A percentile compares a stretch with the other conserved stretches of the same genome.
phyloP scores from a whole-genome alignment of 495 filamentous ascomycete genomes.

The Podospora anserina region DNA sequence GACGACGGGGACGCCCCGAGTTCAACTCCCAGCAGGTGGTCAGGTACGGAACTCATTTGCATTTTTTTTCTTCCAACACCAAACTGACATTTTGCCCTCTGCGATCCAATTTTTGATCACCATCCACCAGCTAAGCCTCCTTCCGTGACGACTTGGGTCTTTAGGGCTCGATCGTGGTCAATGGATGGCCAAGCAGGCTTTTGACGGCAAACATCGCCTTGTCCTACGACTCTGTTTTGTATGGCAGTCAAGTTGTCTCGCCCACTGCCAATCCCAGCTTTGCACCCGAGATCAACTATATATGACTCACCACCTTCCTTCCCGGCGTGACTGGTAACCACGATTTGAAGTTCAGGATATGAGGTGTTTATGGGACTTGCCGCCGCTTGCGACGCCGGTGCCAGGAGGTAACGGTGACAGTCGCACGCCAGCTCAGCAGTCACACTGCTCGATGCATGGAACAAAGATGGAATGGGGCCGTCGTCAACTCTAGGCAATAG shows the following conservation, averaged over 20 bases:
- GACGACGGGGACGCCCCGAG: not conserved
- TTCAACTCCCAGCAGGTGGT: not conserved
- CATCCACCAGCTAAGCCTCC: not conserved
- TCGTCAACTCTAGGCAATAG: not conserved
- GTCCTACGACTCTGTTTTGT: not conserved
- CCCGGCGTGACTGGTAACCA: not conserved
- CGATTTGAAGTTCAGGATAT: not conserved
- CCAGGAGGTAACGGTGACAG: not conserved
- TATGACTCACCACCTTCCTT: not conserved
- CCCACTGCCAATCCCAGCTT: not conserved
- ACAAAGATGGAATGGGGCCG: not conserved
- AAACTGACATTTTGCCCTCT: not conserved
- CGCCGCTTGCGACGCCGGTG: not conserved
- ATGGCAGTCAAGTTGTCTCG: not conserved
- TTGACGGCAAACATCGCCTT: not conserved
- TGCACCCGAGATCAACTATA: not conserved
- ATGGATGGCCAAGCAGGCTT: not conserved
- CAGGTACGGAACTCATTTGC: no score
- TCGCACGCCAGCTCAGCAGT: slow-evolving; percentile 7
- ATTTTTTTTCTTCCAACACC: not conserved
- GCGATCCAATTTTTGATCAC: not conserved
- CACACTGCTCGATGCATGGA: not conserved
- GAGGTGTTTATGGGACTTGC: not conserved
- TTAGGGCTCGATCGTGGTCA: not conserved
- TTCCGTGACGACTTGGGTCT: not conserved